Percentiles rank a stretch among this genome's conserved stretches.
Evolutionary conservation across 305 asterid species (phyloP).

Genomic region (Andrographis paniculata): DNA sequence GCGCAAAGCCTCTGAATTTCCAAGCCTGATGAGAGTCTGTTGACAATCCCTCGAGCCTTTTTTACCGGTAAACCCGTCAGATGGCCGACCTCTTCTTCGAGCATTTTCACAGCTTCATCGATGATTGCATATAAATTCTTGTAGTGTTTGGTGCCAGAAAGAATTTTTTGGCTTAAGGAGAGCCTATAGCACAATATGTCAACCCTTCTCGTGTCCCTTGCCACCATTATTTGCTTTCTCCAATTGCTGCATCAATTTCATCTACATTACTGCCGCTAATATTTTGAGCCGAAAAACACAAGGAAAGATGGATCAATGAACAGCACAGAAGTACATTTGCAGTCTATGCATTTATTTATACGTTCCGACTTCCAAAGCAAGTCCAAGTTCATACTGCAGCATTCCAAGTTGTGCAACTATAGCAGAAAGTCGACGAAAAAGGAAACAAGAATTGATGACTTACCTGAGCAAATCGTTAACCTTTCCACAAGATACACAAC

Average conservation of each 20-base stretch:
- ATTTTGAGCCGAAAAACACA: not conserved
- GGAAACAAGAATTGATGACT: slow-evolving; percentile 8
- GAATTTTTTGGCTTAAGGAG: slow-evolving; percentile 66
- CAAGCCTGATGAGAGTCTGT: slow-evolving; percentile 72
- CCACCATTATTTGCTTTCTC: slow-evolving; percentile 79
- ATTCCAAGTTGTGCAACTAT: not conserved
- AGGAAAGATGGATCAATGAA: not conserved
- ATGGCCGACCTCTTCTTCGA: slow-evolving; percentile 75
- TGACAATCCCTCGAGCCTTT: slow-evolving; percentile 80
- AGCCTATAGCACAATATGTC: slow-evolving; percentile 74
- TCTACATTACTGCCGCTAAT: slow-evolving; percentile 9
- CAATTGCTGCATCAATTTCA: slow-evolving; percentile 48
- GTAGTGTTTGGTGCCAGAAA: slow-evolving; percentile 58
- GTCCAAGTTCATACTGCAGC: too few relatives aligned
- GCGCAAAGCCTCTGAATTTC: slow-evolving; percentile 67
- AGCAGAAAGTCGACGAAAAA: not conserved
- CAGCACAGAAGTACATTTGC: too few relatives aligned
- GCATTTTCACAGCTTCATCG: slow-evolving; percentile 50
- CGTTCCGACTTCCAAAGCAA: too few relatives aligned
- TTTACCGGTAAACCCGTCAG: slow-evolving; percentile 63
- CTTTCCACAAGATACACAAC: slow-evolving; percentile 82
- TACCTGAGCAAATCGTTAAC: slow-evolving; percentile 83
- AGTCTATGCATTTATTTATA: too few relatives aligned
- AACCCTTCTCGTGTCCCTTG: slow-evolving; percentile 80
- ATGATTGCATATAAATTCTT: slow-evolving; percentile 41